These are phyloP conservation scores for Physaria fendleri DNA, from an alignment of 345 rosid genomes.

Conservation along the genomic window DNA sequence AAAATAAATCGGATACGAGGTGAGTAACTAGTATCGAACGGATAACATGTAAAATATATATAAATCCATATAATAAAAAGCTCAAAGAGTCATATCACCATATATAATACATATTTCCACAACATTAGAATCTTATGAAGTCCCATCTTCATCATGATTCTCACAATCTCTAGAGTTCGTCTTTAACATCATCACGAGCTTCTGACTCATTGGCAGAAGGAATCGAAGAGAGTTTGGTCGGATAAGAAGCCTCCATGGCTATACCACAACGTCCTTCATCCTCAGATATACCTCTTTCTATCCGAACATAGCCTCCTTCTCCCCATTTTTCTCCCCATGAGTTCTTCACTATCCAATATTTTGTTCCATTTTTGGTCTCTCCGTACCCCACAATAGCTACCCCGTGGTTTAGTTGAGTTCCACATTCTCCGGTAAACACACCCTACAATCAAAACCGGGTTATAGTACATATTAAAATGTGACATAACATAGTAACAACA, in stretches of 20 bases:
- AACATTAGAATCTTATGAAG: background rate
- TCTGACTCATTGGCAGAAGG: slow-evolving; percentile 21
- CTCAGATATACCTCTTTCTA: slow-evolving; percentile 41
- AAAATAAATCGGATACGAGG: too few species aligned
- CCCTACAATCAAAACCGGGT: too few species aligned
- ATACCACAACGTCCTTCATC: slow-evolving; percentile 58
- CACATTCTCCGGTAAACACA: slow-evolving; percentile 53
- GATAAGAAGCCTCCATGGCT: slow-evolving; percentile 70
- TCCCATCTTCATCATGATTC: background rate
- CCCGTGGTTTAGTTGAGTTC: slow-evolving; percentile 53
- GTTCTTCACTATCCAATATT: slow-evolving; percentile 66
- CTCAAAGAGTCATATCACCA: too few species aligned
- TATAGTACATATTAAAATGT: too few species aligned
- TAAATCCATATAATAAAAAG: too few species aligned
- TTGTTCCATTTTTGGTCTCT: slow-evolving; percentile 44
- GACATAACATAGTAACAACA: too few species aligned
- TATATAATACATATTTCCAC: too few species aligned
- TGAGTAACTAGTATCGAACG: too few species aligned
- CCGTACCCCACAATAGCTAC: slow-evolving; percentile 62
- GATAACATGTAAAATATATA: too few species aligned
- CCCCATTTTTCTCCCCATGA: slow-evolving; percentile 80
- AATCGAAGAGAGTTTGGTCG: slow-evolving; percentile 34
- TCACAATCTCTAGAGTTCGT: slow-evolving; percentile 21
- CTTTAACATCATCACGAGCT: slow-evolving; percentile 4
- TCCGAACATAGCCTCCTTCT: slow-evolving; percentile 62